These are phyloP conservation scores for Colletotrichum brevisporum DNA, from an alignment of 2,329 filamentous ascomycete genomes.

Conservation along the genomic window DNA sequence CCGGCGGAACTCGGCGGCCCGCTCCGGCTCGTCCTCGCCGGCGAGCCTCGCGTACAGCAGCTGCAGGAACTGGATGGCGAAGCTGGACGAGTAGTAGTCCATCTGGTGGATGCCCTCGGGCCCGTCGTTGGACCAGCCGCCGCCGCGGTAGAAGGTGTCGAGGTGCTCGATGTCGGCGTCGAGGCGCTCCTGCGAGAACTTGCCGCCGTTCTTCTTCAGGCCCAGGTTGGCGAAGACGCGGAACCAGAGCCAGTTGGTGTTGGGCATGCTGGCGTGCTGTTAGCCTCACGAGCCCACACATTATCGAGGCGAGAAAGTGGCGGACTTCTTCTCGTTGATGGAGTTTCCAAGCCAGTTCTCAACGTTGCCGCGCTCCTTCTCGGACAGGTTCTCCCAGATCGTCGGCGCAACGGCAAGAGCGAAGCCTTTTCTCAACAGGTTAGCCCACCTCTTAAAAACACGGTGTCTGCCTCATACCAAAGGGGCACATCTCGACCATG, in stretches of 20 bases:
- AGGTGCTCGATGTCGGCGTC: slow-evolving; percentile 83
- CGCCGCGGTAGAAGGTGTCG: slow-evolving; percentile 85
- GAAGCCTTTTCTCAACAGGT: slow-evolving; percentile 62
- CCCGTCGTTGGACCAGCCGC: slow-evolving; percentile 87
- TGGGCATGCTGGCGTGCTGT: slow-evolving; percentile 72
- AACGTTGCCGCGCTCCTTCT: slow-evolving; percentile 74
- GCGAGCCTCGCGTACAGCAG: slow-evolving; percentile 82
- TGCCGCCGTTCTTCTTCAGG: slow-evolving; percentile 80
- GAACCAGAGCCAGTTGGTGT: slow-evolving; percentile 83
- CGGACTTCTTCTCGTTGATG: slow-evolving; percentile 83
- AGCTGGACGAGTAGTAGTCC: slow-evolving; percentile 88
- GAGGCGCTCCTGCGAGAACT: slow-evolving; percentile 77
- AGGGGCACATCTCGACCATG: slow-evolving; percentile 88
- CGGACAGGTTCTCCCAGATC: slow-evolving; percentile 76
- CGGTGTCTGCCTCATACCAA: slow-evolving; percentile 60
- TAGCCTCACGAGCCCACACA: no score
- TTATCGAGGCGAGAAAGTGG: no score
- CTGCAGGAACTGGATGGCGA: slow-evolving; percentile 86
- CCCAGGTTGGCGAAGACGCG: slow-evolving; percentile 87
- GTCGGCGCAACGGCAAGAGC: slow-evolving; percentile 77
- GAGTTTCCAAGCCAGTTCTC: slow-evolving; percentile 80
- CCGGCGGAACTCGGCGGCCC: slow-evolving; percentile 78
- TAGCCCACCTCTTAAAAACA: neutral
- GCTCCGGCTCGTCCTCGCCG: slow-evolving; percentile 74
- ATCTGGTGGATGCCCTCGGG: slow-evolving; percentile 85